Conservation (phyloP, 2,329 filamentous ascomycete genomes). For the Pestalotiopsis fici region DNA sequence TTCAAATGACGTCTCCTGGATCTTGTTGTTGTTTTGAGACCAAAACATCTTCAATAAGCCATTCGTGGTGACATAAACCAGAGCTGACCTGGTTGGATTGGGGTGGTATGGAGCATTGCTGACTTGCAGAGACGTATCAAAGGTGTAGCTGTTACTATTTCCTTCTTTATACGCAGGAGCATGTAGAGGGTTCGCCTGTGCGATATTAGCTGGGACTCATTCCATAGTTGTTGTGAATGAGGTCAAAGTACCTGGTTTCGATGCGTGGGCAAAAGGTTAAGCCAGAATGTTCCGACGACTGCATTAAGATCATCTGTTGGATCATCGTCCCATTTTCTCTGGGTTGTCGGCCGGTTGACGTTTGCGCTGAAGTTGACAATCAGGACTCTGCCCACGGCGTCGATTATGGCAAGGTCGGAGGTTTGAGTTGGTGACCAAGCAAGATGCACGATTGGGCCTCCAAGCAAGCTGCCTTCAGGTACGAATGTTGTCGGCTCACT, state of each 20-base stretch:
- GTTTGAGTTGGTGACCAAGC: conserved; percentile 75
- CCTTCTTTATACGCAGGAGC: conserved; percentile 66
- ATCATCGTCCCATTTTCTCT: conserved; percentile 66
- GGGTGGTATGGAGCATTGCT: conserved; percentile 75
- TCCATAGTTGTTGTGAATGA: background rate
- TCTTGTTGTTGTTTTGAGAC: conserved; percentile 70
- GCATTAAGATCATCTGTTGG: conserved; percentile 72
- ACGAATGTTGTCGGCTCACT: conserved; percentile 68
- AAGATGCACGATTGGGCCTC: conserved; percentile 74
- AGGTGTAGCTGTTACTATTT: conserved; percentile 62
- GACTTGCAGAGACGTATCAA: conserved; percentile 66
- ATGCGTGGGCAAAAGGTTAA: conserved; percentile 58
- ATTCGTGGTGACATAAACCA: conserved; percentile 76
- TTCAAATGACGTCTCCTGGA: conserved; percentile 73
- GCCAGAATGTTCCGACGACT: conserved; percentile 85
- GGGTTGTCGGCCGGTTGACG: conserved; percentile 70
- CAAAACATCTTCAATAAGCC: conserved; percentile 77
- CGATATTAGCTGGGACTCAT: conserved; percentile 9
- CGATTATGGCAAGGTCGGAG: conserved; percentile 81
- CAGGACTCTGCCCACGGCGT: conserved; percentile 75
- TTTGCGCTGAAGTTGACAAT: conserved; percentile 72
- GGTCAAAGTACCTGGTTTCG: conserved; percentile 29
- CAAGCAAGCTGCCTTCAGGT: conserved; percentile 62
- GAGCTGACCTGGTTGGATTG: conserved; percentile 67
- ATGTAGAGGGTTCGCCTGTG: conserved; percentile 48